phyloP scores from a whole-genome alignment of 345 rosid genomes.

The Syzygium grande region DNA sequence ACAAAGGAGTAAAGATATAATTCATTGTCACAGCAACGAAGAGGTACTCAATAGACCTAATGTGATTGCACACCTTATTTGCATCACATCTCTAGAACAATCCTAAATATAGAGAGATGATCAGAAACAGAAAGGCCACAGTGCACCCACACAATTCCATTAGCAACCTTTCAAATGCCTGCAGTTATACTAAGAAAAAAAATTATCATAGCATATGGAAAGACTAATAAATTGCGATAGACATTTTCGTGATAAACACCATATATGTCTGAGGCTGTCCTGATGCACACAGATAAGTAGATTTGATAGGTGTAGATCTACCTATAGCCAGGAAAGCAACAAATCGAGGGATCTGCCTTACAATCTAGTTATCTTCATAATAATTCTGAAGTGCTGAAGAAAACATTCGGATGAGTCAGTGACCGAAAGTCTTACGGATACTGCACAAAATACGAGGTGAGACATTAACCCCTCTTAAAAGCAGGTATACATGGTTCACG shows the following conservation, averaged over 20 bases:
- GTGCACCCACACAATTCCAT: background rate
- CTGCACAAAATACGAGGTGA: background rate
- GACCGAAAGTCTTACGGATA: background rate
- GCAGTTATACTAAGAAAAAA: background rate
- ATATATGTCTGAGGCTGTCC: background rate
- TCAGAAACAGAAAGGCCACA: background rate
- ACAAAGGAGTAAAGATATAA: background rate
- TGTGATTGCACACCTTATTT: background rate
- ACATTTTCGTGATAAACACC: background rate
- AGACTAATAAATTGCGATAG: background rate
- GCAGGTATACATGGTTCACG: background rate
- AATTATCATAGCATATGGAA: background rate
- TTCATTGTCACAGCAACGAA: background rate
- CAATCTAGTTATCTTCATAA: background rate
- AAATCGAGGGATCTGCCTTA: background rate
- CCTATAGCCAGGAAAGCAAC: background rate
- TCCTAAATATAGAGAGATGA: background rate
- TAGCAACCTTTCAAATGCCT: background rate
- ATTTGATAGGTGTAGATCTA: background rate
- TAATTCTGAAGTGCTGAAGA: background rate
- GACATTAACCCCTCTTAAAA: background rate
- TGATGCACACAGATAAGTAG: background rate
- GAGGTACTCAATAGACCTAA: background rate
- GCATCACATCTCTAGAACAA: background rate
- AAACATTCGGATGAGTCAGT: background rate